Base-by-base conservation (phyloP, 768 basidiomycete species). In the Rhodotorula graminis region DNA sequence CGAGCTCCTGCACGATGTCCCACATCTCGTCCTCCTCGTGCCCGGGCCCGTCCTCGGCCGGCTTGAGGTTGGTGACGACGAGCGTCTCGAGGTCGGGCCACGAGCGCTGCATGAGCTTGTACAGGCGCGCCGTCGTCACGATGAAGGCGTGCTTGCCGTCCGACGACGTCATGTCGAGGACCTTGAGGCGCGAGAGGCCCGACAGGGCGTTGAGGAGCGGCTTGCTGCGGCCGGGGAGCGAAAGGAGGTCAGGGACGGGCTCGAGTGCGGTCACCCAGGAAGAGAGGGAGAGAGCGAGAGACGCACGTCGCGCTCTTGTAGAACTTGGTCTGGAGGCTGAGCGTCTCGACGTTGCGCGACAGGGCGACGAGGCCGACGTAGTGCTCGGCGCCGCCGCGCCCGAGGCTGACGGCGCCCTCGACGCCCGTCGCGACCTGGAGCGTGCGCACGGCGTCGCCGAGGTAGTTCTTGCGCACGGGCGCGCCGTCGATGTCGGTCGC, bases 1-100 rank as follows among this genome's bases (percentile, higher is more conserved):
- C 61, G 33, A 58, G 50, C 12, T 47, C 52, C 40, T 74, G 59
- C 10, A 16, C 31, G 0, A n/a, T 5, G 0, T 67, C 70, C 56
- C 57, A 75, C 74, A 75, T 72, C 23, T 59, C 65, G 23, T 59
- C 64, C 37, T 67, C 61, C 58, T 75, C 74, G 23, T 19, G 23
- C 2, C 0, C 2, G 10, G 67, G 65, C 0, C 65, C 74, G 10
- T 42, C 65, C 9, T 64, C 64, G 25, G 50, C 65, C 18, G 56
- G 31, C 27, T 50, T 58, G 18, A 72, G 44, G 27, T 18, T 46
- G 10, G 31, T 27, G 16, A 72, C 29, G 40, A 52, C 47, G 50
- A 75, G 55, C 3, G 29, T 23, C 27, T 72, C 56, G n/a, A 75
- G 68, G 21, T 69, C 64, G 44, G 50, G 56, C 65, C 65, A 66